These are phyloP conservation scores for Litchi chinensis DNA, from an alignment of 345 rosid genomes.

Conservation along the genomic window DNA sequence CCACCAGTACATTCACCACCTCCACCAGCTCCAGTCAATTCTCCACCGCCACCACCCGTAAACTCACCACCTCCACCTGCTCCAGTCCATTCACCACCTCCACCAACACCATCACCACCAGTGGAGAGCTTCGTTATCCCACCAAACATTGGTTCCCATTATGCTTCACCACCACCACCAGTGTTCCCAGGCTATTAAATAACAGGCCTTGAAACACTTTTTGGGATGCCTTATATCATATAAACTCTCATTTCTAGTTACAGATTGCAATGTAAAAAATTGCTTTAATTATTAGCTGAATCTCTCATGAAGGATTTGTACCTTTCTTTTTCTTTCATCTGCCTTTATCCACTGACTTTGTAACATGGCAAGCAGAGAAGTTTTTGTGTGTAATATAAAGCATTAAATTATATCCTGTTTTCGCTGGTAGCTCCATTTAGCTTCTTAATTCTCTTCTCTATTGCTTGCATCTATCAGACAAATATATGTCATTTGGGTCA, in stretches of 20 bases:
- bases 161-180: constrained; percentile 87
- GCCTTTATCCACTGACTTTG: not conserved
- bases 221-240: not conserved
- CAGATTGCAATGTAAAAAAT: not conserved
- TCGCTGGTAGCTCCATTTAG: not conserved
- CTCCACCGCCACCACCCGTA: constrained; percentile 4
- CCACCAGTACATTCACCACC: not conserved
- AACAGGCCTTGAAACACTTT: not conserved
- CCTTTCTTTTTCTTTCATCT: not conserved
- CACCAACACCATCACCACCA: constrained; percentile 26
- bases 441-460: not conserved
- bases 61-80: not conserved
- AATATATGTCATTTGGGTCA: not conserved
- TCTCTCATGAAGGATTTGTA: not conserved
- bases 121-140: constrained; percentile 48
- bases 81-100: not conserved
- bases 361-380: not conserved
- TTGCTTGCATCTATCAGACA: not conserved
- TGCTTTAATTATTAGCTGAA: not conserved
- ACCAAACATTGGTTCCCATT: constrained; percentile 57
- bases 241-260: not conserved
- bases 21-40: not conserved
- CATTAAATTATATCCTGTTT: not conserved
- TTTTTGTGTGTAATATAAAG: not conserved
- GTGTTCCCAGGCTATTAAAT: constrained; percentile 66